A percentile compares a stretch with the other conserved stretches of the same genome.
phyloP scores from a whole-genome alignment of 148 eudicot species.

The Limonium bicolor region DNA sequence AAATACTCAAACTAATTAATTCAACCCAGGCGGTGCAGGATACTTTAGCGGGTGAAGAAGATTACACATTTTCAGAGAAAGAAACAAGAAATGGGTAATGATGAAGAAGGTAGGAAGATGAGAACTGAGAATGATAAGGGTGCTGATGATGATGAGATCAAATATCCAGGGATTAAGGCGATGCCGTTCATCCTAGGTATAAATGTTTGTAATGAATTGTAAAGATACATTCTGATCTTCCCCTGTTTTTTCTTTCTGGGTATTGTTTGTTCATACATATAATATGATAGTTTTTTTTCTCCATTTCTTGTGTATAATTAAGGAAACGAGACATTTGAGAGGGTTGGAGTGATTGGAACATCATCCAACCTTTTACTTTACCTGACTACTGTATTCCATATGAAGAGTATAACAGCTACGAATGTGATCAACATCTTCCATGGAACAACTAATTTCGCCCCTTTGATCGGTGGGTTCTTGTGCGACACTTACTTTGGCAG shows the following conservation, averaged over 20 bases:
- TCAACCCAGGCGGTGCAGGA: too few species aligned
- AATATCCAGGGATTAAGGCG: slow-evolving; percentile 42
- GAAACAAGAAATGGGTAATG: too few species aligned
- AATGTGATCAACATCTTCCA: slow-evolving; percentile 34
- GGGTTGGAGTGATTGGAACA: slow-evolving; percentile 53
- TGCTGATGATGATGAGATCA: slow-evolving; percentile 10
- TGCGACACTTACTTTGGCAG: slow-evolving; percentile 53
- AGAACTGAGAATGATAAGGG: too few species aligned
- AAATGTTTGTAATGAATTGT: neutral
- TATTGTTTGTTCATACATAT: too few species aligned
- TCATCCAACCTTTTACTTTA: slow-evolving; percentile 40
- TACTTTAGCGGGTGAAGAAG: too few species aligned
- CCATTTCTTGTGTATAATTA: too few species aligned
- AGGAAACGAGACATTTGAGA: slow-evolving; percentile 33
- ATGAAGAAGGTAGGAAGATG: too few species aligned
- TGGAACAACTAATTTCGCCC: slow-evolving; percentile 46
- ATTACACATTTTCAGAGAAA: too few species aligned
- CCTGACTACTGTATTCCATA: slow-evolving; percentile 42
- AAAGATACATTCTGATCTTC: too few species aligned
- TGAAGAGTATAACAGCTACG: slow-evolving; percentile 32
- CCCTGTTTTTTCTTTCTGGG: too few species aligned
- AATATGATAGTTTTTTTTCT: too few species aligned
- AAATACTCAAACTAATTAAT: too few species aligned
- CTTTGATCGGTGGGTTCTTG: slow-evolving; percentile 38
- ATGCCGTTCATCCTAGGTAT: slow-evolving; percentile 59